Percentiles rank a stretch among this genome's conserved stretches.
phyloP scores from a whole-genome alignment of 352 stramenopile species.

The Globisporangium nodosum region DNA sequence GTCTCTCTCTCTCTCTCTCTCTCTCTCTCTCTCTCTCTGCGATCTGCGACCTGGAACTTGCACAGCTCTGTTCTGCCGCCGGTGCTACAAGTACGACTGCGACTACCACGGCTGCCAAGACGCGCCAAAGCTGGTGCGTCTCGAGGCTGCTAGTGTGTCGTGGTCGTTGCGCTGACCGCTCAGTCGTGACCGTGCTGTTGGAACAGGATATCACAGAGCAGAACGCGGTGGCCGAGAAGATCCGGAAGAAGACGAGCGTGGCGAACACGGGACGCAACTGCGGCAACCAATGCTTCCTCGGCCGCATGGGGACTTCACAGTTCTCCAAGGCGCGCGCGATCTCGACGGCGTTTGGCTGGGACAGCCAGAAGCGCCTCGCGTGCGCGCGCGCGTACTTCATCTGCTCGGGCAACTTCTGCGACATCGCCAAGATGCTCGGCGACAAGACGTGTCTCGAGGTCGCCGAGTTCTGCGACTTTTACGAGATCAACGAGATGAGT shows the following conservation, averaged over 20 bases:
- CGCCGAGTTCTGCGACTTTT: conserved; percentile 61
- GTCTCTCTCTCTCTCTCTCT: not conserved
- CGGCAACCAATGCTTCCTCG: conserved; percentile 71
- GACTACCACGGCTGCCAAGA: conserved; percentile 71
- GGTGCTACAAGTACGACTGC: conserved; percentile 84
- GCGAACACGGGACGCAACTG: conserved; percentile 64
- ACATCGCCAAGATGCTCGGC: conserved; percentile 64
- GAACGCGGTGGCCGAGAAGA: conserved; percentile 46
- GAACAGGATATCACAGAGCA: conserved; percentile 49
- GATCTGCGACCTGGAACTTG: not conserved
- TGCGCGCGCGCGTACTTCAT: conserved; percentile 65
- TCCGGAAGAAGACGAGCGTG: conserved; percentile 30
- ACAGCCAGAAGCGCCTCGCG: conserved; percentile 27
- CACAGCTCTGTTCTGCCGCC: conserved; percentile 66
- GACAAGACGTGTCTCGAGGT: conserved; percentile 69
- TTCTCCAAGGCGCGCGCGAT: conserved; percentile 53
- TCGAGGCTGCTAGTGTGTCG: not conserved
- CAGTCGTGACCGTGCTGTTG: not conserved
- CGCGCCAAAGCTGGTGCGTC: conserved; percentile 47
- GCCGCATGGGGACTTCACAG: conserved; percentile 29
- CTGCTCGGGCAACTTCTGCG: conserved; percentile 71
- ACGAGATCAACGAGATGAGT: conserved; percentile 58
- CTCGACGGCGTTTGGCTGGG: conserved; percentile 46
- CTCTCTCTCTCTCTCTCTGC: no score
- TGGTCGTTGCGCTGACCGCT: not conserved